A percentile compares a stretch with the other conserved stretches of the same genome.
Conservation (phyloP, 2,329 filamentous ascomycete genomes). For the Fusarium drepaniforme region DNA sequence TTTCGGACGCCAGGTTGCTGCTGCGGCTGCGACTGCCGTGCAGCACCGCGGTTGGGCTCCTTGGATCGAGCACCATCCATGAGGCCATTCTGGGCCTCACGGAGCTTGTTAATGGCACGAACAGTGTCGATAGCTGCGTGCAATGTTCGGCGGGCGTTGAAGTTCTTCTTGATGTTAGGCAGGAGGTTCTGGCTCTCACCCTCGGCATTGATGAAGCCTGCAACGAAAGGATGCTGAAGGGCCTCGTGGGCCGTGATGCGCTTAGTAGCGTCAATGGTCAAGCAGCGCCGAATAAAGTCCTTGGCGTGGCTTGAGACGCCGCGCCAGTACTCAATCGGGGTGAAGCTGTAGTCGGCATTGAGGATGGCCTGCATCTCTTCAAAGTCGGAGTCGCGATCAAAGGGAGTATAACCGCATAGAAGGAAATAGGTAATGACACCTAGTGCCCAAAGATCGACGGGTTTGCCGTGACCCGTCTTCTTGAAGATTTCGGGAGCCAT, state of each 20-base stretch:
- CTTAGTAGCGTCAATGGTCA: conserved; percentile 88
- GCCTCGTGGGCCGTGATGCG: conserved; percentile 93
- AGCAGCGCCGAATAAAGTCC: conserved; percentile 91
- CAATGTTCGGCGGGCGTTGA: conserved; percentile 76
- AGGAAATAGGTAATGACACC: conserved; percentile 99
- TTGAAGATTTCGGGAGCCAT: conserved; percentile 99
- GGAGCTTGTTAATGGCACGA: conserved; percentile 77
- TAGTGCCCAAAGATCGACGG: conserved; percentile 98
- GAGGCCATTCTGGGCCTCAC: conserved; percentile 70
- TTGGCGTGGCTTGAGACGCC: conserved; percentile 88
- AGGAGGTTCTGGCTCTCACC: conserved; percentile 71
- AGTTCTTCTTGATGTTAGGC: conserved; percentile 80
- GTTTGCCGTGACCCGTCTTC: conserved; percentile 97
- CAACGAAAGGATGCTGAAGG: conserved; percentile 74
- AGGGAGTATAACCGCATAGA: conserved; percentile 97
- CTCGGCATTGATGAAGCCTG: conserved; percentile 61
- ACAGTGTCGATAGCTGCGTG: conserved; percentile 80
- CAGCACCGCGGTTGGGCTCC: conserved; percentile 59
- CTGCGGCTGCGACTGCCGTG: conserved; percentile 22
- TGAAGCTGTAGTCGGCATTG: conserved; percentile 95
- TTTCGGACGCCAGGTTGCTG: conserved; percentile 46
- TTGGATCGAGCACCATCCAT: conserved; percentile 71
- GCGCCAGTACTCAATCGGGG: conserved; percentile 95
- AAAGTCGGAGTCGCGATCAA: conserved; percentile 96
- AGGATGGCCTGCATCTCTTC: conserved; percentile 99